Conservation (phyloP, 495 filamentous ascomycete genomes). For the Lepraria neglecta region DNA sequence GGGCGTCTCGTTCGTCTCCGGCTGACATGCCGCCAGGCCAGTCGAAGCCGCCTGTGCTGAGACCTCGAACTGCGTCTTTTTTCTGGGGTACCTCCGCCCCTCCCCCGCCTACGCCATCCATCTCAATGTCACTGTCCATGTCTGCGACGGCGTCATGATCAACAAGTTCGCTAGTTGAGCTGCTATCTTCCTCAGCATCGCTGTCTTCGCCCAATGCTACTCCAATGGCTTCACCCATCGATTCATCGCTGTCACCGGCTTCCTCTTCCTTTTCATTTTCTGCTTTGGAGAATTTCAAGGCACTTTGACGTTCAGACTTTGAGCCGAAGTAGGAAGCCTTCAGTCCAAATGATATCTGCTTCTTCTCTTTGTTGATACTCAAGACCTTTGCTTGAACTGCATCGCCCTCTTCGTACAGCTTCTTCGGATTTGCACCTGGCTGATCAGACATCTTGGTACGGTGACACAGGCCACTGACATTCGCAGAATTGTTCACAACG, state of each 20-base stretch:
- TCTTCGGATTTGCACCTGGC: conserved; percentile 66
- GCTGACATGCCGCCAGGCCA: conserved; percentile 62
- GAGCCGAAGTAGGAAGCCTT: conserved; percentile 79
- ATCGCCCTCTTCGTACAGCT: conserved; percentile 82
- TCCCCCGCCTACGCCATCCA: not conserved
- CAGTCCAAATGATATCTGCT: conserved; percentile 77
- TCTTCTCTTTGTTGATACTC: conserved; percentile 63
- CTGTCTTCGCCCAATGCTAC: not conserved
- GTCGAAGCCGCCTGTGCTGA: conserved; percentile 78
- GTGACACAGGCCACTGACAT: conserved; percentile 90
- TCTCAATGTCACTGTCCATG: conserved; percentile 12
- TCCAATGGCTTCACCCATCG: not conserved
- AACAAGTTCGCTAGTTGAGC: not conserved
- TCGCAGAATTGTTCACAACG: conserved; percentile 72
- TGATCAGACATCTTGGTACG: conserved; percentile 82
- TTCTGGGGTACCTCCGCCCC: not conserved
- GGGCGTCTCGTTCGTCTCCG: conserved; percentile 40
- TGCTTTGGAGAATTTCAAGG: conserved; percentile 41
- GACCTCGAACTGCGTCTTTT: conserved; percentile 38
- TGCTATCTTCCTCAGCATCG: not conserved
- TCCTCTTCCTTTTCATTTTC: conserved; percentile 46
- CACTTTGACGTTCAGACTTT: conserved; percentile 3
- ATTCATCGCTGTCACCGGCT: not conserved
- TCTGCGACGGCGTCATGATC: conserved; percentile 4
- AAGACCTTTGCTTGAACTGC: conserved; percentile 83